phyloP scores from a whole-genome alignment of 352 stramenopile species.

The Pythium pyrilobum region DNA sequence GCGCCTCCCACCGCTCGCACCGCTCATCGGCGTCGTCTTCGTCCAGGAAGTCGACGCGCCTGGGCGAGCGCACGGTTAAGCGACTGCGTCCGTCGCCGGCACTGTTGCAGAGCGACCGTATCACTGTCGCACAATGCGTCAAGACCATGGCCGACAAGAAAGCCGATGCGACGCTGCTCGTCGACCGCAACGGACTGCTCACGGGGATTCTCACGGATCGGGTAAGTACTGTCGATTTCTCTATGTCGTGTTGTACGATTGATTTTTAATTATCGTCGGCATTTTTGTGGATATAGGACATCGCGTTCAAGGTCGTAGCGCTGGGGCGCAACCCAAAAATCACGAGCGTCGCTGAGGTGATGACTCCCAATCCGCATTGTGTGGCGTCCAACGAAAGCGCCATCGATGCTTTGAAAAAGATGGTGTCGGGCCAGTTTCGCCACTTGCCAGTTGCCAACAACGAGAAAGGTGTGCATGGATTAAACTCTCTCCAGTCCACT shows the following conservation, averaged over 20 bases:
- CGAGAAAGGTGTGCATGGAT: conserved; percentile 53
- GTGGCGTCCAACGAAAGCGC: conserved; percentile 90
- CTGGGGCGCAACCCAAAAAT: conserved; percentile 72
- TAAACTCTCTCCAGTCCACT: too few relatives aligned
- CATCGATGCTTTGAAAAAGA: conserved; percentile 95
- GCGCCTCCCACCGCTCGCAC: conserved; percentile 3
- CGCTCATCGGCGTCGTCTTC: conserved; percentile 15
- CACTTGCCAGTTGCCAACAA: conserved; percentile 94
- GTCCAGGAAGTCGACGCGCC: conserved; percentile 6
- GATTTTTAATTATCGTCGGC: too few relatives aligned
- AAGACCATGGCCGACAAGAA: conserved; percentile 86
- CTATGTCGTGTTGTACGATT: too few relatives aligned
- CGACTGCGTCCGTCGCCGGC: conserved; percentile 58
- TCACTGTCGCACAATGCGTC: conserved; percentile 70
- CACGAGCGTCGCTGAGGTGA: conserved; percentile 86
- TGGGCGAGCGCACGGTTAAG: conserved; percentile 34
- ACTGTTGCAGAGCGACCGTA: conserved; percentile 67
- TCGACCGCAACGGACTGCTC: conserved; percentile 82
- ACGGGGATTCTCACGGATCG: conserved; percentile 96
- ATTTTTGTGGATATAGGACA: conserved; percentile 57
- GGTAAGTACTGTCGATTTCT: conserved; percentile 16
- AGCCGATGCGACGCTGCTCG: conserved; percentile 91
- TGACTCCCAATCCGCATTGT: conserved; percentile 95
- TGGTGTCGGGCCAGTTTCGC: conserved; percentile 95
- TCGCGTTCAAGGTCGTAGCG: conserved; percentile 91